Percentiles rank a stretch among this genome's conserved stretches.
Conservation (phyloP, 2,329 filamentous ascomycete species). For the Leptodontidium sp. region DNA sequence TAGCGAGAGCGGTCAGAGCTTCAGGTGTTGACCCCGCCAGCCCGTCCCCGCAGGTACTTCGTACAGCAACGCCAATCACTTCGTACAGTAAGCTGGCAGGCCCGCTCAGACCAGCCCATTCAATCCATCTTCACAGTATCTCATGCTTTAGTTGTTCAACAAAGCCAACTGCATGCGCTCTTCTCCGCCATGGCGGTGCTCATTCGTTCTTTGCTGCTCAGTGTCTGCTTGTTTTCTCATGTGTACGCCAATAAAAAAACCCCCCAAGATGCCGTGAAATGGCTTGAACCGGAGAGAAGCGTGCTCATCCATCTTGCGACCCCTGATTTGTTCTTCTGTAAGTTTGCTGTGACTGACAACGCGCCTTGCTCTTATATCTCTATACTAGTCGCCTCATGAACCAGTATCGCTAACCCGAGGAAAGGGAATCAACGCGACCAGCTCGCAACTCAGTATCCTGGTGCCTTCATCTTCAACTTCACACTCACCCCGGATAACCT, state of each 20-base stretch:
- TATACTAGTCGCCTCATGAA: constrained; percentile 18
- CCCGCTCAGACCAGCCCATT: too few relatives aligned
- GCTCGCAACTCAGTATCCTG: constrained; percentile 27
- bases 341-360: not conserved
- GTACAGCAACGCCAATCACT: too few relatives aligned
- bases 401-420: constrained; percentile 13
- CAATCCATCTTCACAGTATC: too few relatives aligned
- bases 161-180: not conserved
- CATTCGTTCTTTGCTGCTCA: constrained; percentile 28
- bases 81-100: too few relatives aligned
- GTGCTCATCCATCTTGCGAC: constrained; percentile 34
- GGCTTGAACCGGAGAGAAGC: constrained; percentile 33
- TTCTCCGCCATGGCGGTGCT: constrained; percentile 23
- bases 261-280: constrained; percentile 32
- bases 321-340: constrained; percentile 35
- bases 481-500: constrained; percentile 35
- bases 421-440: constrained; percentile 30
- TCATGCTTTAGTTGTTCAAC: too few relatives aligned
- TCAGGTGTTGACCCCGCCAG: not conserved
- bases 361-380: constrained; percentile 24
- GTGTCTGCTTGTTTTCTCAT: constrained; percentile 23
- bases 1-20: constrained; percentile 14
- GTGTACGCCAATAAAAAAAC: constrained; percentile 29
- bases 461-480: constrained; percentile 37
- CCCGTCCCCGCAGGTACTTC: too few relatives aligned